Base-by-base conservation (phyloP, 2,329 filamentous ascomycete genomes). In the Myriosclerotinia duriaeana region DNA sequence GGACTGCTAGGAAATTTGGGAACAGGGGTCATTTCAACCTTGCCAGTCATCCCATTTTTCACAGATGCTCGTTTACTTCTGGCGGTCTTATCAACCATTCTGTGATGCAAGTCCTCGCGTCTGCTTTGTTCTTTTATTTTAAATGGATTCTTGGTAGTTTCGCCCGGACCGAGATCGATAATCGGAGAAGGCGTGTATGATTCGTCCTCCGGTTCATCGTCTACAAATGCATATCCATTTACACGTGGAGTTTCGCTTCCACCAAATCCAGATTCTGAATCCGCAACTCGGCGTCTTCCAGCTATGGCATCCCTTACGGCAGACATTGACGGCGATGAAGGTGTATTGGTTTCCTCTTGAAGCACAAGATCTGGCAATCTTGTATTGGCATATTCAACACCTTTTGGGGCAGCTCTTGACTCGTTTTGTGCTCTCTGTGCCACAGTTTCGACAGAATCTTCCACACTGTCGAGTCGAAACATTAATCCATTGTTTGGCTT, bases 151-250 rank as follows among this genome's bases (percentile, higher is more conserved):
- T 87, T 87, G 0, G 85, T 85, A n/a, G 84, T 78, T 73, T 88
- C 83, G 17, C 84, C 83, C 12, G 84, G 80, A 1, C 87, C 84
- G 9, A 90, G 79, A 64, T 88, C 79, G 73, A 89, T 82, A 69
- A 80, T 70, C n/a, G 81, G 78, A 55, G 76, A 69, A n/a, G 74
- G 53, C 1, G 74, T 72, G 20, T 80, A 79, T 11, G 77, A 72
- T 61, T 82, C 81, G 63, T 82, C 74, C 20, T 83, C 83, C 0
- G 85, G 84, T 52, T 90, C 90, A 66, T 96, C 92, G 72, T 97
- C 93, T 46, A 99, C 93, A 78, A 97, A 98, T 0, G 92, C 86
- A 77, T 97, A 99, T 1, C 95, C 95, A 70, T 96, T 96, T 0
- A 98, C 91, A 2, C 92, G 85, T 0, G 94, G 95, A 0, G 94